Conservation (phyloP, 306 rosid genomes). For the Ceratonia siliqua region DNA sequence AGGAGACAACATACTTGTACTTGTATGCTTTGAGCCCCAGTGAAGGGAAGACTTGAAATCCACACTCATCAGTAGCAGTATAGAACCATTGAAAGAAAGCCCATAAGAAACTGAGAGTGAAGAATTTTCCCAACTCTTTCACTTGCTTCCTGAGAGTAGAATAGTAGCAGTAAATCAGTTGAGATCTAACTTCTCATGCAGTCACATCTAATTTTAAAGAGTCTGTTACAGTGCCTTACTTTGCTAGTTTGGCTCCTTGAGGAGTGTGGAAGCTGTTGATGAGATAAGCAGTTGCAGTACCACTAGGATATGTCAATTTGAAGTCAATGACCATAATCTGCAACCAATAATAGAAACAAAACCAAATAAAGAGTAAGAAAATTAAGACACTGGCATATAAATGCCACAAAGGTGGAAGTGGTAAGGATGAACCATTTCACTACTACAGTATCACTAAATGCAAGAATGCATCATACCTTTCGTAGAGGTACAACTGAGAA, state of each 20-base stretch:
- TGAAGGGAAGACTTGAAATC: conserved; percentile 53
- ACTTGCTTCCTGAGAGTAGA: conserved; percentile 55
- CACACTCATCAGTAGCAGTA: conserved; percentile 50
- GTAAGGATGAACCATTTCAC: background rate
- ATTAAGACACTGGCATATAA: conserved; percentile 18
- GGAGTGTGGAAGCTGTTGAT: conserved; percentile 70
- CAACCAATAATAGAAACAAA: background rate
- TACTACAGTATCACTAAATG: background rate
- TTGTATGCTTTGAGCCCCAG: conserved; percentile 52
- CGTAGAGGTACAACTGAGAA: conserved; percentile 58
- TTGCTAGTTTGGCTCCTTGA: conserved; percentile 61
- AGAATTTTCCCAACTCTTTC: conserved; percentile 52
- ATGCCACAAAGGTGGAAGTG: background rate
- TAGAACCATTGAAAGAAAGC: conserved; percentile 64
- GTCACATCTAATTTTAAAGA: conserved; percentile 3
- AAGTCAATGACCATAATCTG: conserved; percentile 59
- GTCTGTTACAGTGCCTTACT: conserved; percentile 35
- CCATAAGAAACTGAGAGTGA: conserved; percentile 53
- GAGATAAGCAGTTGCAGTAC: conserved; percentile 64
- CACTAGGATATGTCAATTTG: conserved; percentile 69
- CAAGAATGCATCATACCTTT: conserved; percentile 39
- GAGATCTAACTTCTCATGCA: background rate
- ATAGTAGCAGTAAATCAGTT: conserved; percentile 12
- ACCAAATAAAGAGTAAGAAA: conserved; percentile 4
- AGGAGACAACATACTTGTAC: conserved; percentile 34